These are phyloP conservation scores for Fusarium sp. DNA, from an alignment of 2,329 filamentous ascomycete species.

Conservation along the genomic window DNA sequence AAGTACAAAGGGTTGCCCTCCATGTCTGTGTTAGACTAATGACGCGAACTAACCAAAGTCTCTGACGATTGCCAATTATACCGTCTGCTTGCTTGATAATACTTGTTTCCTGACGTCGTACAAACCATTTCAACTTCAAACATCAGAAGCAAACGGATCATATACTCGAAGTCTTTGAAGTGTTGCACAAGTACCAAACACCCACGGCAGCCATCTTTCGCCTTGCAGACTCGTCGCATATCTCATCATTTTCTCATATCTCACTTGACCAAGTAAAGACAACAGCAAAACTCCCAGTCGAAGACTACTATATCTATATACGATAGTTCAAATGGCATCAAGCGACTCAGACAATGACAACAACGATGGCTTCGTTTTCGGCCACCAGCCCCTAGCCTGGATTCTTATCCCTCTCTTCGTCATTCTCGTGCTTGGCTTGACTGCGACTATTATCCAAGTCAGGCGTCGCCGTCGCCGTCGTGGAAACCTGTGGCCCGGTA, in stretches of 20 bases:
- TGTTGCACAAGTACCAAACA: neutral
- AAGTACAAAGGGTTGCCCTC: slow-evolving; percentile 35
- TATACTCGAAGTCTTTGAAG: neutral
- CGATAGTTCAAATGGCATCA: slow-evolving; percentile 24
- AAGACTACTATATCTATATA: neutral
- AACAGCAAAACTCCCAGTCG: neutral
- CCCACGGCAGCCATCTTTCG: neutral
- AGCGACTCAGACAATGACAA: slow-evolving; percentile 28
- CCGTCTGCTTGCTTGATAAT: neutral
- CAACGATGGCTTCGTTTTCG: slow-evolving; percentile 47
- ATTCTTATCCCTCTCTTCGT: slow-evolving; percentile 66
- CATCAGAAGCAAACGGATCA: neutral
- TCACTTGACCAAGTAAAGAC: neutral
- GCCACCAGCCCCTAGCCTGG: slow-evolving; percentile 70
- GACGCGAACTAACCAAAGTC: slow-evolving; percentile 36
- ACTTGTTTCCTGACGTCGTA: slow-evolving; percentile 4
- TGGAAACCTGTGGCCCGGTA: slow-evolving; percentile 30
- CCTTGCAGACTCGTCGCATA: neutral
- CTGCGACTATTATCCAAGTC: slow-evolving; percentile 60
- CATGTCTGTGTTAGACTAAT: slow-evolving; percentile 13
- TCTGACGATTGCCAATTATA: slow-evolving; percentile 27
- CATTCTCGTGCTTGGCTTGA: slow-evolving; percentile 58
- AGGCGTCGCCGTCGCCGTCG: slow-evolving; percentile 55
- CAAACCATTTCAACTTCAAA: neutral
- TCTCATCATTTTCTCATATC: neutral